phyloP scores from a whole-genome alignment of 78 protist species.

The Capsaspora owczarzaki region DNA sequence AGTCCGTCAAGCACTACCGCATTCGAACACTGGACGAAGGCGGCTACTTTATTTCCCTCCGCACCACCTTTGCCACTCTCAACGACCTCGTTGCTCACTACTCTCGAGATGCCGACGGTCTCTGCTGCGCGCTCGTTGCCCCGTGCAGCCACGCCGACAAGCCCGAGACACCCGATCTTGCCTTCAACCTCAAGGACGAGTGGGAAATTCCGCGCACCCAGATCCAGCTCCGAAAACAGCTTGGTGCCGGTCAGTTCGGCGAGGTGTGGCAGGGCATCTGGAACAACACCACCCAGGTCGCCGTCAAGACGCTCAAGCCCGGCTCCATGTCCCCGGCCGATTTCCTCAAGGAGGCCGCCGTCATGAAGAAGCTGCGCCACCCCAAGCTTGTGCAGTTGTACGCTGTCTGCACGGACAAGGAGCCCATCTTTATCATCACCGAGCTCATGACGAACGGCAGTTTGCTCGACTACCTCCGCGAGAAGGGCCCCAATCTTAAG shows the following conservation, averaged over 20 bases:
- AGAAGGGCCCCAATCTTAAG: slow-evolving; percentile 1
- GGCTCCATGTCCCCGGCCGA: slow-evolving; percentile 23
- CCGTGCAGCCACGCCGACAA: slow-evolving; percentile 5
- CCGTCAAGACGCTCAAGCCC: slow-evolving; percentile 30
- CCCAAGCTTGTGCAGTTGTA: slow-evolving; percentile 26
- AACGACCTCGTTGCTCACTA: slow-evolving; percentile 11
- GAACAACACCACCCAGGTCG: slow-evolving; percentile 11
- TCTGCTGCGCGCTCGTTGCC: neutral
- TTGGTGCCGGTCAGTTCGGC: slow-evolving; percentile 44
- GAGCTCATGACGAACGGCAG: slow-evolving; percentile 32
- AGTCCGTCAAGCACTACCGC: slow-evolving; percentile 26
- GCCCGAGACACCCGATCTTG: slow-evolving; percentile 6
- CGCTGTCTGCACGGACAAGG: slow-evolving; percentile 39
- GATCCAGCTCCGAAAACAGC: neutral
- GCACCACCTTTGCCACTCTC: neutral
- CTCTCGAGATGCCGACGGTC: slow-evolving; percentile 23
- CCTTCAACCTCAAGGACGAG: neutral
- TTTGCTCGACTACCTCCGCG: slow-evolving; percentile 24
- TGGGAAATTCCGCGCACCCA: slow-evolving; percentile 19
- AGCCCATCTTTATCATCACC: slow-evolving; percentile 30
- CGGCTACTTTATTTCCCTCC: slow-evolving; percentile 1
- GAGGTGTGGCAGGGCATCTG: slow-evolving; percentile 26
- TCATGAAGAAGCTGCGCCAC: slow-evolving; percentile 37
- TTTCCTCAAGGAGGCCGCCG: slow-evolving; percentile 27
- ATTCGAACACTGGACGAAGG: neutral